Evolutionary conservation across 2,329 filamentous ascomycete genomes (phyloP), one percentile per base, ranked within the genome.

Genomic region (Penicillium sclerotiorum): DNA sequence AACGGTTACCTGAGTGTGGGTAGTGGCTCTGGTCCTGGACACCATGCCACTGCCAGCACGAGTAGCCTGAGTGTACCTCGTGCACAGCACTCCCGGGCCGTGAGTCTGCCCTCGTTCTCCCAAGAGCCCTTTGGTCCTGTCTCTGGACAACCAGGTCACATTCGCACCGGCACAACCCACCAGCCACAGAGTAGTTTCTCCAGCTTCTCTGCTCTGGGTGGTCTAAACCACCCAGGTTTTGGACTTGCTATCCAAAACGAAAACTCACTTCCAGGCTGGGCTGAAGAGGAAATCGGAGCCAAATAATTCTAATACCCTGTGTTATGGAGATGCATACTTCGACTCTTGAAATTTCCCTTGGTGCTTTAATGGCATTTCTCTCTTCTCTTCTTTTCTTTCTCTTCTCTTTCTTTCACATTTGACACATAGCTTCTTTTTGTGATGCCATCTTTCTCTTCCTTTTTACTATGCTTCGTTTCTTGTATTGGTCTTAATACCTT

Each of bases 21-120:
- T 30, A 81, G 77, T 60, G 71, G 74, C 38, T 59, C 86, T 1
- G 87, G 92, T 53, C 87, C 88, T 36, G 88, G 89, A 7, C 81
- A 95, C 30, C 80, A 94, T 43, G 87, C 89, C 23, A 65, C 66
- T 2, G 89, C 89, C 2, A 84, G 83, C 44, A 86, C 83, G 49
- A 73, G 71, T 53, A 75, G 69, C 57, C 67, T 83, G 46, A 80
- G 74, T 47, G 74, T 76, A 47, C 77, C 77, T 37, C 78, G 81
- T 49, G 79, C 80, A 36, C 80, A 81, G 56, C 85, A 88, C 66
- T 93, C 84, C 65, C 87, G 94, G 30, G 91, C 94, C 27, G 90
- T 96, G 52, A 96, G 91, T 68, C 77, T 99, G 64, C 94, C 94
- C 1, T 84, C 82, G 5, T 86, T 86, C 67, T 82, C 81, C 2